Percentiles rank a stretch among this genome's conserved stretches.
Conservation (phyloP, 139 green algal species). For the Chlorella sp. region DNA sequence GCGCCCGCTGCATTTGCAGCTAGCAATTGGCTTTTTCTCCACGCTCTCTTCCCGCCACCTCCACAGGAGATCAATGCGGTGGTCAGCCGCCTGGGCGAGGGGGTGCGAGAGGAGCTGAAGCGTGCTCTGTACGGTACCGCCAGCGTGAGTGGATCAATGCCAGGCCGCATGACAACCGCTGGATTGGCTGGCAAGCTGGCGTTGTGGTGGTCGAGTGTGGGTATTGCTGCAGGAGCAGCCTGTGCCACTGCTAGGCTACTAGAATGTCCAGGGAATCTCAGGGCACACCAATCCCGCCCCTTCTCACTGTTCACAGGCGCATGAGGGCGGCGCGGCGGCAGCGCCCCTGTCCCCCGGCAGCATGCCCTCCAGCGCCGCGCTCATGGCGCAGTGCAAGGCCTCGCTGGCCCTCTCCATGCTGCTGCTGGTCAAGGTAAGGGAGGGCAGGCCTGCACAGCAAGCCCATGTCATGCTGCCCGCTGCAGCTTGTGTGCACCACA, state of each 20-base stretch:
- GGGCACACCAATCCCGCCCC: too few relatives aligned
- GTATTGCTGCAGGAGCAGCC: too few relatives aligned
- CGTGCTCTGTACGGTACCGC: slow-evolving; percentile 11
- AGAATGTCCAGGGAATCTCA: too few relatives aligned
- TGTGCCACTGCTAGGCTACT: too few relatives aligned
- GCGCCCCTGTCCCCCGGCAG: neutral
- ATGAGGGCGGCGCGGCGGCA: neutral
- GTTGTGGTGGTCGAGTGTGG: too few relatives aligned
- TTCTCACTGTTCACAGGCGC: neutral
- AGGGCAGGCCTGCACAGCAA: too few relatives aligned
- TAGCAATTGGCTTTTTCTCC: too few relatives aligned
- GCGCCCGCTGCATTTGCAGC: too few relatives aligned
- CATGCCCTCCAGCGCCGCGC: neutral
- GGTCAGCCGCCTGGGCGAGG: slow-evolving; percentile 54
- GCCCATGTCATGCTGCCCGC: too few relatives aligned
- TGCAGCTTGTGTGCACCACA: too few relatives aligned
- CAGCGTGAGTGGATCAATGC: neutral
- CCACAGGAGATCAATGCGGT: slow-evolving; percentile 60
- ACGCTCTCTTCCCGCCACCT: neutral
- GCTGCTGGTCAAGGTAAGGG: slow-evolving; percentile 70
- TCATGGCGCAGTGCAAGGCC: slow-evolving; percentile 38
- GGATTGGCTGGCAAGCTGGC: too few relatives aligned
- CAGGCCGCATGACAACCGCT: too few relatives aligned
- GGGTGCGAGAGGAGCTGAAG: slow-evolving; percentile 48
- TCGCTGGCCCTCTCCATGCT: slow-evolving; percentile 68